Conservation (phyloP, 108 stramenopile genomes). For the Conticribra guillardii region DNA sequence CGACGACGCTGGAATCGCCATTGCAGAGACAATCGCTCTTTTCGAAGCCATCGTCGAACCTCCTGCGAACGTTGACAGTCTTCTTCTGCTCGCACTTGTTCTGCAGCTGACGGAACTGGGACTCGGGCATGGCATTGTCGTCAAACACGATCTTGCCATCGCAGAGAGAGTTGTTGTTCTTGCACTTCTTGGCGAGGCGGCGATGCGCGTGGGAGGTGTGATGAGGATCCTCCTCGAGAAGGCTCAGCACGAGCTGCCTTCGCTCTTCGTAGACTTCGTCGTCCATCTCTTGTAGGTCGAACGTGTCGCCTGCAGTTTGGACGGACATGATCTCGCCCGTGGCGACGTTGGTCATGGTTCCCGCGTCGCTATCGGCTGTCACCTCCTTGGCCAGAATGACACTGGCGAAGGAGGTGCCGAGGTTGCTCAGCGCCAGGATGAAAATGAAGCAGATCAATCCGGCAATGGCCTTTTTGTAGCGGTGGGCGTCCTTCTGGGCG, state of each 20-base stretch:
- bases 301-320: slow-evolving; percentile 13
- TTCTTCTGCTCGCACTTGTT: slow-evolving; percentile 19
- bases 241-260: slow-evolving; percentile 1
- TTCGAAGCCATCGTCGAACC: background rate
- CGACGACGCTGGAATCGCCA: slow-evolving; percentile 10
- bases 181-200: slow-evolving; percentile 3
- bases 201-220: slow-evolving; percentile 17
- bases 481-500: background rate
- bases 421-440: slow-evolving; percentile 10
- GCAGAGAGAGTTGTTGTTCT: background rate
- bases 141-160: slow-evolving; percentile 12
- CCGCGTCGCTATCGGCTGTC: background rate
- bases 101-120: slow-evolving; percentile 8
- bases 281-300: slow-evolving; percentile 1
- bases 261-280: slow-evolving; percentile 5
- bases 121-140: slow-evolving; percentile 6
- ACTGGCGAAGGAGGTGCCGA: slow-evolving; percentile 16
- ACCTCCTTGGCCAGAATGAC: slow-evolving; percentile 10
- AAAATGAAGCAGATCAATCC: slow-evolving; percentile 8
- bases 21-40: slow-evolving; percentile 10
- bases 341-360: slow-evolving; percentile 1
- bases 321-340: slow-evolving; percentile 5
- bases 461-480: background rate
- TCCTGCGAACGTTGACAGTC: slow-evolving; percentile 22
- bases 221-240: slow-evolving; percentile 11